Conservation (phyloP, 1,284 basidiomycete genomes). For the Microbotryum lychnidis-dioicae region DNA sequence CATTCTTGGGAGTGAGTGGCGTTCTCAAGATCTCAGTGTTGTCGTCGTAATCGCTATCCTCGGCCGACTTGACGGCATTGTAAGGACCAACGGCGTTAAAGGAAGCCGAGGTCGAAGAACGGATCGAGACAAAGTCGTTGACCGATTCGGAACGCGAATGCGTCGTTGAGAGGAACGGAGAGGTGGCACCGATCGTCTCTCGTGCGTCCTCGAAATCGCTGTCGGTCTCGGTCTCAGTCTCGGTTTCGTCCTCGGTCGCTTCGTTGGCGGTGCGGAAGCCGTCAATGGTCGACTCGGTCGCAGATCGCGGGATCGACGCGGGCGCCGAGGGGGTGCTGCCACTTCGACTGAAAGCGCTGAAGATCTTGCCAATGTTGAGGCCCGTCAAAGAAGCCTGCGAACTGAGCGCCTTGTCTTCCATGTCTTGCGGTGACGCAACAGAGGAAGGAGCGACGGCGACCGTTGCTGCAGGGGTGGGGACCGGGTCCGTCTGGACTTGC, state of each 20-base stretch:
- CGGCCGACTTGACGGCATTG: constrained; percentile 33
- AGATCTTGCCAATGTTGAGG: constrained; percentile 4
- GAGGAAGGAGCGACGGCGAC: not conserved
- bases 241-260: constrained; percentile 37
- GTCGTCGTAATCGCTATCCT: constrained; percentile 50
- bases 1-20: not conserved
- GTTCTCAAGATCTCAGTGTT: constrained; percentile 59
- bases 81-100: constrained; percentile 3
- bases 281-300: not conserved
- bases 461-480: not conserved
- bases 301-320: no score
- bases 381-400: constrained; percentile 15
- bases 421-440: not conserved
- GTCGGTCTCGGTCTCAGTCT: constrained; percentile 61
- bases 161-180: constrained; percentile 50
- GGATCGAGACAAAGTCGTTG: constrained; percentile 51
- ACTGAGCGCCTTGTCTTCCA: constrained; percentile 27
- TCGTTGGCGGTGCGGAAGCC: constrained; percentile 6
- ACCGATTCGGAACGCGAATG: constrained; percentile 47
- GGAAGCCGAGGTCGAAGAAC: constrained; percentile 12
- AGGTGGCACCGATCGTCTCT: constrained; percentile 49
- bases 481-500: constrained; percentile 3
- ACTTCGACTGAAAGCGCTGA: no score
- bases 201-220: constrained; percentile 70
- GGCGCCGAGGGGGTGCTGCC: no score